These are phyloP conservation scores for Trichoderma afroharzianum DNA, from an alignment of 2,329 filamentous ascomycete species.

Conservation along the genomic window DNA sequence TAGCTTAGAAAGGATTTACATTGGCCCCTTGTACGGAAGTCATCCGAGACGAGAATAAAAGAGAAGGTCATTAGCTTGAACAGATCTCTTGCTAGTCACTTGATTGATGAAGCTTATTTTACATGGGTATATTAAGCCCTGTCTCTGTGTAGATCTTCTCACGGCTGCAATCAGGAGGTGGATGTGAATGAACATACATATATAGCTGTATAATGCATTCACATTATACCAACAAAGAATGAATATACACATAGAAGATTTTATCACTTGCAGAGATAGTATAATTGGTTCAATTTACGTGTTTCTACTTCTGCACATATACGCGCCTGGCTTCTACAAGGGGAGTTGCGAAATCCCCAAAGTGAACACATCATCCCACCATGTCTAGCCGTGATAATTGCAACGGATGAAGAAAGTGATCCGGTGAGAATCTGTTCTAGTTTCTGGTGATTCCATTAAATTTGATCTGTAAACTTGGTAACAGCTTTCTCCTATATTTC, in stretches of 20 bases:
- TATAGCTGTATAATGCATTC: background rate
- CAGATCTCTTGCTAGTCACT: background rate
- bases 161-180: background rate
- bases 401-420: background rate
- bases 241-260: background rate
- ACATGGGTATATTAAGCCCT: background rate
- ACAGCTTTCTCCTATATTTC: background rate
- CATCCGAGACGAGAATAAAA: background rate
- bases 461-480: too few species aligned
- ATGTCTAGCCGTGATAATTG: background rate
- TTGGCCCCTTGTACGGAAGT: background rate
- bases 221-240: background rate
- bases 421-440: background rate
- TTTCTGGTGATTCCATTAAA: too few species aligned
- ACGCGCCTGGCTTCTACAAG: background rate
- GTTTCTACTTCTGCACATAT: background rate
- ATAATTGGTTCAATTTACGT: background rate
- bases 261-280: background rate
- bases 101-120: background rate
- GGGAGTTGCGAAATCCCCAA: background rate
- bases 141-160: background rate
- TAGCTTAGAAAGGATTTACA: background rate
- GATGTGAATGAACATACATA: background rate
- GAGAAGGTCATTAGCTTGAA: background rate
- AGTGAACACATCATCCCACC: background rate